phyloP scores from a whole-genome alignment of 2,329 filamentous ascomycete species.

The Curvularia sp. region DNA sequence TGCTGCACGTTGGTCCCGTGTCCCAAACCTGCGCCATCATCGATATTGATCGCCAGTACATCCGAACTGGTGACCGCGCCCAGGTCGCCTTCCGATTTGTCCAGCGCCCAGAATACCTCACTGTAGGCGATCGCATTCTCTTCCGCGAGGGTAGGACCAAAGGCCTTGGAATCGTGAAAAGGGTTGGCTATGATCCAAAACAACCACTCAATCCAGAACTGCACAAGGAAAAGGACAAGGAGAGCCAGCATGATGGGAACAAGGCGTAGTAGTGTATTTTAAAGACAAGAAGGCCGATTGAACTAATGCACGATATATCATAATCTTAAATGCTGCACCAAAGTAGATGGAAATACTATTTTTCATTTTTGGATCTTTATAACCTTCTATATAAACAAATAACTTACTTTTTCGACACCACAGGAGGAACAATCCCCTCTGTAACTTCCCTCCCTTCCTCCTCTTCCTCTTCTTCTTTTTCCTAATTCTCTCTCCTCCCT shows the following conservation, averaged over 20 bases:
- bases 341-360: not conserved
- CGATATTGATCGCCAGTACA: slow-evolving; percentile 94
- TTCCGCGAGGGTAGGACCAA: slow-evolving; percentile 96
- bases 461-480: not conserved
- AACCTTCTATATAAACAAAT: not conserved
- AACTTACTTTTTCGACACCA: not conserved
- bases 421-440: not conserved
- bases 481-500: no score
- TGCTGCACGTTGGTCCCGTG: slow-evolving; percentile 95
- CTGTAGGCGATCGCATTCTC: slow-evolving; percentile 84
- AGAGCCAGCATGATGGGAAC: slow-evolving; percentile 10
- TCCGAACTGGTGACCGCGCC: slow-evolving; percentile 92
- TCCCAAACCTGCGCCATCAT: slow-evolving; percentile 97
- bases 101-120: slow-evolving; percentile 90
- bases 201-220: slow-evolving; percentile 53
- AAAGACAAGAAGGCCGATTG: not conserved
- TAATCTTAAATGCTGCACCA: not conserved
- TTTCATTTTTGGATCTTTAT: not conserved
- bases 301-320: not conserved
- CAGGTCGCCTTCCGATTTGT: slow-evolving; percentile 94
- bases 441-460: no score
- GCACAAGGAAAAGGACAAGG: slow-evolving; percentile 34
- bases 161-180: slow-evolving; percentile 92
- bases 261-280: not conserved
- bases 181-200: slow-evolving; percentile 80